These are phyloP conservation scores for Colletotrichum gloeosporioides DNA, from an alignment of 2,329 filamentous ascomycete species.

Conservation along the genomic window DNA sequence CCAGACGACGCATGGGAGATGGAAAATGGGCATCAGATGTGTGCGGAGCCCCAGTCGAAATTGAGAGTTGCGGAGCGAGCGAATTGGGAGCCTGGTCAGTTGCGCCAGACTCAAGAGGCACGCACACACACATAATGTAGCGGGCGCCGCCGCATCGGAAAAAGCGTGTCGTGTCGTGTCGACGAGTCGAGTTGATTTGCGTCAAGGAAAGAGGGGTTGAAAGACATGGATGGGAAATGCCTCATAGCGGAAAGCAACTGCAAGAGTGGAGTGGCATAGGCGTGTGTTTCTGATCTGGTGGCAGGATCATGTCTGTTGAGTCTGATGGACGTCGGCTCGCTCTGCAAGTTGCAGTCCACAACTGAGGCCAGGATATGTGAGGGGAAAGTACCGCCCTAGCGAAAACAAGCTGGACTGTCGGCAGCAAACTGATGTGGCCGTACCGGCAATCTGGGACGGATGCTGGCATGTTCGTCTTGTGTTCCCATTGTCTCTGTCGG, in stretches of 20 bases:
- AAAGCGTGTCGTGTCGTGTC: not conserved
- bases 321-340: not conserved
- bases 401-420: not conserved
- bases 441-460: slow-evolving; percentile 16
- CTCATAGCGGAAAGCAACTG: slow-evolving; percentile 17
- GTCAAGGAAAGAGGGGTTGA: slow-evolving; percentile 14
- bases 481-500: not conserved
- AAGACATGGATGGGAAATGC: slow-evolving; percentile 22
- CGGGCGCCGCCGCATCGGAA: slow-evolving; percentile 14
- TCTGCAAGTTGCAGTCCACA: not conserved
- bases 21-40: not conserved
- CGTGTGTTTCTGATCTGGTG: slow-evolving; percentile 7
- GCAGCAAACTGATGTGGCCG: slow-evolving; percentile 6
- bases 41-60: not conserved
- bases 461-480: slow-evolving; percentile 15
- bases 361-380: not conserved
- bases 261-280: slow-evolving; percentile 11
- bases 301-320: slow-evolving; percentile 12
- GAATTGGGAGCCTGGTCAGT: not conserved
- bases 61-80: not conserved
- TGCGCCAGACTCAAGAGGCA: not conserved
- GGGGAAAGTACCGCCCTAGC: slow-evolving; percentile 10
- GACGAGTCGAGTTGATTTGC: not conserved
- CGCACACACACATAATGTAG: not conserved
- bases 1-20: not conserved